Conservation (phyloP, 768 basidiomycete genomes). For the Hygrophorus russula region DNA sequence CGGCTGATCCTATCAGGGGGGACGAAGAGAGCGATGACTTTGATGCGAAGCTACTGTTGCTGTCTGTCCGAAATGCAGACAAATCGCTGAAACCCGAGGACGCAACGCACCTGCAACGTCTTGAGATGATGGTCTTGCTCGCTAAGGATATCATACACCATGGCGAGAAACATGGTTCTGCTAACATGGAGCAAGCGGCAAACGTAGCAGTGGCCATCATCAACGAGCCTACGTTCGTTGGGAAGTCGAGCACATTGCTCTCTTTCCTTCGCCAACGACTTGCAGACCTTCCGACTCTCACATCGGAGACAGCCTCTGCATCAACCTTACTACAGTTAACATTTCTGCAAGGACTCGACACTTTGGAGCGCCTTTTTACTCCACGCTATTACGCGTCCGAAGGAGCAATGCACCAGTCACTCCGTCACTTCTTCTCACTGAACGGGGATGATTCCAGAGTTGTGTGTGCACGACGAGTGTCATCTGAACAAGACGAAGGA, state of each 20-base stretch:
- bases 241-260: slow-evolving; percentile 57
- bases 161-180: slow-evolving; percentile 5
- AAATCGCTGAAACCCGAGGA: slow-evolving; percentile 63
- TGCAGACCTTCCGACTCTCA: slow-evolving; percentile 9
- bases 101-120: slow-evolving; percentile 63
- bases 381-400: slow-evolving; percentile 59
- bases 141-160: slow-evolving; percentile 30
- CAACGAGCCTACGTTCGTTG: slow-evolving; percentile 82
- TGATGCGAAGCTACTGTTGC: slow-evolving; percentile 66
- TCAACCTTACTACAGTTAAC: slow-evolving; percentile 31
- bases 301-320: neutral
- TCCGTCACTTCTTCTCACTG: slow-evolving; percentile 47
- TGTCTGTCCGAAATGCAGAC: slow-evolving; percentile 83
- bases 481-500: slow-evolving; percentile 1
- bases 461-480: slow-evolving; percentile 49
- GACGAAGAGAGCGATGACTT: slow-evolving; percentile 25
- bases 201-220: slow-evolving; percentile 75
- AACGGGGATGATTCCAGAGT: slow-evolving; percentile 46
- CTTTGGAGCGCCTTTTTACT: slow-evolving; percentile 68
- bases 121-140: slow-evolving; percentile 81
- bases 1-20: slow-evolving; percentile 1
- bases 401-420: slow-evolving; percentile 40
- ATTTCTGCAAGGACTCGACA: slow-evolving; percentile 79
- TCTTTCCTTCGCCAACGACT: slow-evolving; percentile 34
- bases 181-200: slow-evolving; percentile 9